These are phyloP conservation scores for Aspergillus sp. DNA, from an alignment of 2,329 filamentous ascomycete species.

Conservation along the genomic window DNA sequence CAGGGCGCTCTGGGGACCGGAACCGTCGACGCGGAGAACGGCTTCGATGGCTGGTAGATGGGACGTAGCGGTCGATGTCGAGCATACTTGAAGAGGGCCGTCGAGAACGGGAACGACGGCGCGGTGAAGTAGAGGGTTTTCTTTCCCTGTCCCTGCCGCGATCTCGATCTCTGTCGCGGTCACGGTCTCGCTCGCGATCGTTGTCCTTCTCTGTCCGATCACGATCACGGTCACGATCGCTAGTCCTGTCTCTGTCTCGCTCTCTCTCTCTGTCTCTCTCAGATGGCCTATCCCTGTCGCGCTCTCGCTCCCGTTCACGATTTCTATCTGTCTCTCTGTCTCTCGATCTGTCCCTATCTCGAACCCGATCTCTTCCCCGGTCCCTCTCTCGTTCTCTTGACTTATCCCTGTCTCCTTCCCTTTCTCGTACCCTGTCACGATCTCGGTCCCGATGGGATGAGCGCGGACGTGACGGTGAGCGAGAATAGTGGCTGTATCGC, in stretches of 20 bases:
- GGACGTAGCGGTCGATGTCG: constrained; percentile 47
- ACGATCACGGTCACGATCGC: constrained; percentile 12
- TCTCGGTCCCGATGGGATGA: constrained; percentile 10
- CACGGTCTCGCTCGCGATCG: constrained; percentile 3
- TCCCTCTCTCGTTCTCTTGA: constrained; percentile 15
- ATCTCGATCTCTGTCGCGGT: constrained; percentile 10
- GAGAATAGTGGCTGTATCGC: constrained; percentile 25
- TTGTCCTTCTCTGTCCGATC: constrained; percentile 9
- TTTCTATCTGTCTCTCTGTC: constrained; percentile 6
- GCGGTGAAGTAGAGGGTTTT: constrained; percentile 17
- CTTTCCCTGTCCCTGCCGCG: constrained; percentile 9
- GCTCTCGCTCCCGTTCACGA: neutral
- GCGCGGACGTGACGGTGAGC: constrained; percentile 22
- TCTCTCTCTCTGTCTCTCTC: constrained; percentile 12
- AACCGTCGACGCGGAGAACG: constrained; percentile 41
- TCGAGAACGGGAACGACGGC: constrained; percentile 28
- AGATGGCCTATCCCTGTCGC: neutral
- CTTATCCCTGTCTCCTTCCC: constrained; percentile 10
- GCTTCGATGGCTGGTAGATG: constrained; percentile 41
- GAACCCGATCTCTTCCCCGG: constrained; percentile 12
- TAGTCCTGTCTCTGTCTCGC: constrained; percentile 8
- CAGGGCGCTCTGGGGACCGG: constrained; percentile 32
- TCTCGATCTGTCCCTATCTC: constrained; percentile 9
- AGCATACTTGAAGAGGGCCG: constrained; percentile 32
- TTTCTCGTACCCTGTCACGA: constrained; percentile 11